These are phyloP conservation scores for Fusarium metavorans DNA, from an alignment of 2,329 filamentous ascomycete species.

Conservation along the genomic window DNA sequence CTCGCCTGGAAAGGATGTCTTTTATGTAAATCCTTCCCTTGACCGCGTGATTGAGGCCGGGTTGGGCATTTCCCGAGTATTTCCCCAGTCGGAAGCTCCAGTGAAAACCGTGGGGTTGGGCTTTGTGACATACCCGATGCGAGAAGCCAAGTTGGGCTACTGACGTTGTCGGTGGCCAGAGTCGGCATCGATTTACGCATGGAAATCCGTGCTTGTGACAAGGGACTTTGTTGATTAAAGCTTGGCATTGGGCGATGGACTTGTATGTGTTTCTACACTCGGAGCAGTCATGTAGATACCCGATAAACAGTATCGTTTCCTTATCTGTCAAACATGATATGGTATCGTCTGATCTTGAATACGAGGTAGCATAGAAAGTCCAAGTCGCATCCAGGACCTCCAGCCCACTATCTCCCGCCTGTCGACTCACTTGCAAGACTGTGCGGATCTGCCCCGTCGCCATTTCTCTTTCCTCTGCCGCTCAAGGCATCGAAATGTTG, in stretches of 20 bases:
- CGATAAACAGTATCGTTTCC: not conserved
- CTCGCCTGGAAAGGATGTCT: not conserved
- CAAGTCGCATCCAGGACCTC: not conserved
- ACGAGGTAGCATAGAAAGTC: not conserved
- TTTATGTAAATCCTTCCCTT: not conserved
- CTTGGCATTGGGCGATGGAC: not conserved
- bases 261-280: not conserved
- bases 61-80: not conserved
- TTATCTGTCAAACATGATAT: not conserved
- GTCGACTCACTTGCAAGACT: not conserved
- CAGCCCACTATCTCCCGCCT: not conserved
- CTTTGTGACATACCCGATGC: not conserved
- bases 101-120: not conserved
- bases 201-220: not conserved
- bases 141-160: not conserved
- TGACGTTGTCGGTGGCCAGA: not conserved
- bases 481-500: not conserved
- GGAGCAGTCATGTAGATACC: not conserved
- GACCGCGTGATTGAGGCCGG: not conserved
- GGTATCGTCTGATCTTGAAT: not conserved
- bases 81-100: not conserved
- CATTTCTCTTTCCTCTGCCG: not conserved
- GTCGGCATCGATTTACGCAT: not conserved
- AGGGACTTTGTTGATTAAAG: not conserved
- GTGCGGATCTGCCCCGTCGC: not conserved